Percentiles rank a stretch among this genome's conserved stretches.
Evolutionary conservation across 2,329 filamentous ascomycete species (phyloP).

Genomic region (Botrytis deweyae): DNA sequence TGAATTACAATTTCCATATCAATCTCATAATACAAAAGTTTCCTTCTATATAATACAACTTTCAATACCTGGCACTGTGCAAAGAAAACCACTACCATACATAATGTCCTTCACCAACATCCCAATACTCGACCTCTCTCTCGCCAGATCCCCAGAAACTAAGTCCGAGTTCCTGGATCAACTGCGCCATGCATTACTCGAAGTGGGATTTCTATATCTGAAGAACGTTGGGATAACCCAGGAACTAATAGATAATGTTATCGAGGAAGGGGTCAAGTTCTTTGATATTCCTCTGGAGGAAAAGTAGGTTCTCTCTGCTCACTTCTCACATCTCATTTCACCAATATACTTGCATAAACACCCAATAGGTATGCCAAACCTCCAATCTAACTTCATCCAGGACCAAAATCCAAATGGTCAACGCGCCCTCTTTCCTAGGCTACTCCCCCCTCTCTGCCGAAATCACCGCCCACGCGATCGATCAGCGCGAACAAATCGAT

Average conservation of each 20-base stretch:
- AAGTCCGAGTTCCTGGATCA: slow-evolving; percentile 71
- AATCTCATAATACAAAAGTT: not conserved
- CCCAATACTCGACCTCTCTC: slow-evolving; percentile 73
- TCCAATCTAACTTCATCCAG: not conserved
- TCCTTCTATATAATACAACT: not conserved
- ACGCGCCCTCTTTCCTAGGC: slow-evolving; percentile 68
- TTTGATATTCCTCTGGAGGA: slow-evolving; percentile 75
- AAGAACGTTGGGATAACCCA: slow-evolving; percentile 74
- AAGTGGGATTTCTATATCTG: slow-evolving; percentile 87
- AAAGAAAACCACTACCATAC: not conserved
- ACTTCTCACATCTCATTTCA: not conserved
- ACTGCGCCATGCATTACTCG: slow-evolving; percentile 72
- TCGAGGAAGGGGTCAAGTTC: slow-evolving; percentile 67
- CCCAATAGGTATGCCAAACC: slow-evolving; percentile 41
- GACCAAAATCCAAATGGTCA: slow-evolving; percentile 69
- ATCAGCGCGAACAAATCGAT: slow-evolving; percentile 86
- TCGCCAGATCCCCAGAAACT: slow-evolving; percentile 60
- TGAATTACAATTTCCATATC: not conserved
- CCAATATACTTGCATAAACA: not conserved
- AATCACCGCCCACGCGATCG: slow-evolving; percentile 70
- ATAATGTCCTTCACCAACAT: slow-evolving; percentile 63
- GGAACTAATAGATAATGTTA: slow-evolving; percentile 62
- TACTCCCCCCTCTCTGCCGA: slow-evolving; percentile 66
- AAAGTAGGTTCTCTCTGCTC: slow-evolving; percentile 51
- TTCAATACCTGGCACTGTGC: not conserved